A percentile compares a stretch with the other conserved stretches of the same genome.
These are phyloP conservation scores for Houttuynia cordata DNA, from an alignment of 164 flowering plant species.

Conservation along the genomic window DNA sequence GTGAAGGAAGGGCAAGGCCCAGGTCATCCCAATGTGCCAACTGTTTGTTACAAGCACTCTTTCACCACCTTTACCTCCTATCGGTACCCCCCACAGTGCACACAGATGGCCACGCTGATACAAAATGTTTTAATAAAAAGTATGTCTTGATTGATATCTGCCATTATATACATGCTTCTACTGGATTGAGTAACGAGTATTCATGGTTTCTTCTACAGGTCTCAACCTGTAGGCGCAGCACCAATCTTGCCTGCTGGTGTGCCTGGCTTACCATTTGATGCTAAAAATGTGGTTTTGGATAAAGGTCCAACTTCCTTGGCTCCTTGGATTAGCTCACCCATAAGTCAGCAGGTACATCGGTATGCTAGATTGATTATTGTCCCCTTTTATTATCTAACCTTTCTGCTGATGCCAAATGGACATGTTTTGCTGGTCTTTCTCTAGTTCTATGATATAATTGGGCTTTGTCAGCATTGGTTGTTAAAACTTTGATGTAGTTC, in stretches of 20 bases:
- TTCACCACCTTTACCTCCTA: slow-evolving; percentile 62
- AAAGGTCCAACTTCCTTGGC: slow-evolving; percentile 36
- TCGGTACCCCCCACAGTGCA: slow-evolving; percentile 65
- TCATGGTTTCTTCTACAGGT: slow-evolving; percentile 25
- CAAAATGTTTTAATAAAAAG: slow-evolving; percentile 36
- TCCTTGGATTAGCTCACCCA: slow-evolving; percentile 43
- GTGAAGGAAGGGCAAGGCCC: slow-evolving; percentile 24
- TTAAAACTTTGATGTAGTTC: too few relatives aligned
- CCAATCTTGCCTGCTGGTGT: slow-evolving; percentile 27
- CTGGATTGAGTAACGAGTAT: not conserved
- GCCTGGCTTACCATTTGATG: slow-evolving; percentile 34
- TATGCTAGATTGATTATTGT: not conserved
- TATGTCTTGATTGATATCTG: slow-evolving; percentile 10
- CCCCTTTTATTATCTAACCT: not conserved
- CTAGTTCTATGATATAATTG: too few relatives aligned
- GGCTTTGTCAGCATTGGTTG: too few relatives aligned
- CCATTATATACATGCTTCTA: not conserved
- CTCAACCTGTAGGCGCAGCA: slow-evolving; percentile 25
- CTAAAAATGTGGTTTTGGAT: slow-evolving; percentile 37
- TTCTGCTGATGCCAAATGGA: not conserved
- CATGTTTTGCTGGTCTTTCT: too few relatives aligned
- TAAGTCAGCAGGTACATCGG: slow-evolving; percentile 48
- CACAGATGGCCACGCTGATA: slow-evolving; percentile 36
- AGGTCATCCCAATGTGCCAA: slow-evolving; percentile 27
- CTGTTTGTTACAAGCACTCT: slow-evolving; percentile 15